A percentile compares a stretch with the other conserved stretches of the same genome.
Conservation (phyloP, 148 eudicot genomes). For the Heliosperma pusillum region DNA sequence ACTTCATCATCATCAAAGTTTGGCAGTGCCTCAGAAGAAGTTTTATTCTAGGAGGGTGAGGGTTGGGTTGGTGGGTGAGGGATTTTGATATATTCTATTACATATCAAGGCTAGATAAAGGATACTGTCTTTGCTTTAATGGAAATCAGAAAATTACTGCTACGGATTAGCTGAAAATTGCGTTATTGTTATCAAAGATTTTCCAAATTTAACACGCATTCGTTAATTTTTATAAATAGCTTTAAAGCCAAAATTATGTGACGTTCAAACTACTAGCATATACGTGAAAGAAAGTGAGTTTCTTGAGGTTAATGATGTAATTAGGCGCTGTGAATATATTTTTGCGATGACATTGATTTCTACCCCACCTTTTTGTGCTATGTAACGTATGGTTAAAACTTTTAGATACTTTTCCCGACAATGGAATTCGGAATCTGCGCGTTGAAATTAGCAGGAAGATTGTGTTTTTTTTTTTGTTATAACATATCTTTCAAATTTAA, state of each 20-base stretch:
- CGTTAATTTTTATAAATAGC: background rate
- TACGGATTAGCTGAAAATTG: too few species aligned
- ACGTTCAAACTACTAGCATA: background rate
- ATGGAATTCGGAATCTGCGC: background rate
- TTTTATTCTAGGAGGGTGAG: too few species aligned
- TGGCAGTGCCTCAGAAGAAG: too few species aligned
- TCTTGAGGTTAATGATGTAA: background rate
- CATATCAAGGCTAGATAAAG: too few species aligned
- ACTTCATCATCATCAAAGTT: too few species aligned
- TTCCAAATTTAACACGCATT: background rate
- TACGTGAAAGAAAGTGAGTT: background rate
- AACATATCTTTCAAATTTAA: background rate
- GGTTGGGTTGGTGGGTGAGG: too few species aligned
- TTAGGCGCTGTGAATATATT: background rate
- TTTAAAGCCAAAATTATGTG: background rate
- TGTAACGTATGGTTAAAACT: slow-evolving; percentile 26
- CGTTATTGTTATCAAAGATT: too few species aligned
- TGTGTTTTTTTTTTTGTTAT: background rate
- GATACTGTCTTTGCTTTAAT: too few species aligned
- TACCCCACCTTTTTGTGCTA: slow-evolving; percentile 4
- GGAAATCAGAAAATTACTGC: too few species aligned
- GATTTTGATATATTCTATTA: too few species aligned
- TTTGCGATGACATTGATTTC: slow-evolving; percentile 12
- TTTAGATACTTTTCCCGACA: slow-evolving; percentile 6
- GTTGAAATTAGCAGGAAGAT: background rate